Evolutionary conservation across 208 protist species (phyloP), one percentile per base, ranked within the genome.

Genomic region (Trypanosomatidae sp.): DNA sequence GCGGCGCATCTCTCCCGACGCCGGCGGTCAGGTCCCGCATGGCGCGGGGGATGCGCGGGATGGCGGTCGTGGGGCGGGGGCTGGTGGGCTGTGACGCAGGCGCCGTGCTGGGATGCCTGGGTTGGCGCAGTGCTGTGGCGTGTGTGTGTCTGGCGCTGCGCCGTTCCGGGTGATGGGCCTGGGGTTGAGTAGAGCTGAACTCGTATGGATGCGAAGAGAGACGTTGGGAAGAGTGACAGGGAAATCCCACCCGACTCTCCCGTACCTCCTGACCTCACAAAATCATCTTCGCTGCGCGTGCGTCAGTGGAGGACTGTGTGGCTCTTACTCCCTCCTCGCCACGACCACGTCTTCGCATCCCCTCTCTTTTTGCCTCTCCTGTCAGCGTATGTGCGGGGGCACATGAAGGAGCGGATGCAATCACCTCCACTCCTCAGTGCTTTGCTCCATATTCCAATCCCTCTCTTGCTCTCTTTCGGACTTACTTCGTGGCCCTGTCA

Each of bases 381-480:
- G 56, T 36, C 56, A 15, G 2, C 1, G 3, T 39, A 39, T 19
- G 56, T 36, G 56, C 12, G 22, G 50, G 2, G 22, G 25, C 50
- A 28, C 50, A n/a, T 55, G 22, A n/a, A 12, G 25, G 50, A 39
- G 36, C 1, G 22, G 22, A 25, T 55, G 50, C 7, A 55, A 19
- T 55, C 50, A 28, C 50, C 50, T 15, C 25, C 22, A 55, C 50
- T 28, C 50, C 5, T n/a, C 12, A 7, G 53, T 19, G 22, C 53
- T 36, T 25, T 25, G 10, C 33, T 3, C 33, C 28, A 3, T 13
- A 28, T 41, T 9, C 52, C 9, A 9, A 39, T 56, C 12, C 53
- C 60, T 80, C 49, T 76, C 39, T n/a, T 69, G 69, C 36, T 70
- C 28, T 46, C 28, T 70, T 76, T 58, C 59, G 36, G 43, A 39